Base-by-base conservation (phyloP, 2,329 filamentous ascomycete genomes). In the Leptographium galeiforme region DNA sequence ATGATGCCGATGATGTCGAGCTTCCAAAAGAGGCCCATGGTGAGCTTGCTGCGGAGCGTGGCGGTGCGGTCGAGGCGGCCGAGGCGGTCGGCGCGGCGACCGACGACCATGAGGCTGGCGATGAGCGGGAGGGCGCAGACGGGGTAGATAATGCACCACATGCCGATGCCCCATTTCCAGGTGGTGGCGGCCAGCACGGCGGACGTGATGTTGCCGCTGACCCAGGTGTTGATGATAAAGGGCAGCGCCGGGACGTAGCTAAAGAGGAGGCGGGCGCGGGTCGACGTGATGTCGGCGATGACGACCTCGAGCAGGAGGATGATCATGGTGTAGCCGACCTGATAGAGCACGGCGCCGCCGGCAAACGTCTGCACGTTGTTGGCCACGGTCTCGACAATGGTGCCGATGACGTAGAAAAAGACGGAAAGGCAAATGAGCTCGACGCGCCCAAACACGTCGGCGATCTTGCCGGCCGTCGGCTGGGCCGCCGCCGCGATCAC, bases 131-230 rank as follows among this genome's bases (percentile, higher is more conserved):
- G 55, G 0, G 75, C 70, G 53, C 73, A 75, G 8, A 78, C 67
- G 1, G 79, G 75, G 60, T 78, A 82, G 50, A 82, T 78, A 57
- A 83, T 75, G 48, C 70, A 72, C 71, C 77, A 84, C 78, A 84
- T 83, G 57, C 79, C 80, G 30, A 81, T 71, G 14, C 80, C 81
- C 78, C 79, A 83, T 55, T 72, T 66, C 81, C 81, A 84, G 2
- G 68, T 73, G 0, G 76, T 76, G 2, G 61, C 62, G 0, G 54
- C 59, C 19, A 82, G 61, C 0, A 82, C 76, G 0, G 75, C 70
- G 0, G 64, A 61, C 0, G 76, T 73, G 50, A 84, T 66, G 56
- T 78, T 73, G 19, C 80, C 81, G 56, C 76, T 77, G 14, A 83
- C 71, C 80, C 80, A 84, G 0, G 79, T 79, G 60, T 83, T 84